Evolutionary conservation across 345 rosid genomes (phyloP).

Genomic region (Boechera divaricarpa): DNA sequence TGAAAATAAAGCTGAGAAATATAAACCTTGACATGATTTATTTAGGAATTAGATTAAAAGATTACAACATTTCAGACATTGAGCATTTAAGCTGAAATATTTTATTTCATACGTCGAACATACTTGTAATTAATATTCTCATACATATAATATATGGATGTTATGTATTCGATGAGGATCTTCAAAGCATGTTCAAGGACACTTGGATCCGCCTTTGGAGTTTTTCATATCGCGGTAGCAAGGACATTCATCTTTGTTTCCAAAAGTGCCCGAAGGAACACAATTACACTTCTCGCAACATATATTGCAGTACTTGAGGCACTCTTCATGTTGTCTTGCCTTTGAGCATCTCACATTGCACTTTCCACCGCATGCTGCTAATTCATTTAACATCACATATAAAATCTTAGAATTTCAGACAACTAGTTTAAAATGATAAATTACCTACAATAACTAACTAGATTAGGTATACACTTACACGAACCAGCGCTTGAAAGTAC

Average conservation of each 20-base stretch:
- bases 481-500: conserved; percentile 50
- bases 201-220: conserved; percentile 25
- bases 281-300: conserved; percentile 39
- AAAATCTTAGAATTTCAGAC: background rate
- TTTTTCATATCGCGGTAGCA: conserved; percentile 35
- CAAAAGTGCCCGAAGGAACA: conserved; percentile 40
- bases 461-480: background rate
- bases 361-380: conserved; percentile 30
- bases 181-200: conserved; percentile 27
- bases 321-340: conserved; percentile 10
- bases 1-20: background rate
- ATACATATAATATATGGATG: background rate
- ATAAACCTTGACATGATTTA: background rate
- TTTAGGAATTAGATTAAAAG: background rate
- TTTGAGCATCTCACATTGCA: conserved; percentile 39
- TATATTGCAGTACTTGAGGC: conserved; percentile 32
- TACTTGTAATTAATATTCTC: background rate
- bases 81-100: background rate
- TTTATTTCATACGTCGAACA: background rate
- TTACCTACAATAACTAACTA: background rate
- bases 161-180: background rate
- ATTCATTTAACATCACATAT: conserved; percentile 1
- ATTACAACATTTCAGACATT: background rate
- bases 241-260: conserved; percentile 40
- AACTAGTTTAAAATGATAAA: background rate